These are phyloP conservation scores for Inonotus hispidus DNA, from an alignment of 1,284 basidiomycete species.

Conservation along the genomic window DNA sequence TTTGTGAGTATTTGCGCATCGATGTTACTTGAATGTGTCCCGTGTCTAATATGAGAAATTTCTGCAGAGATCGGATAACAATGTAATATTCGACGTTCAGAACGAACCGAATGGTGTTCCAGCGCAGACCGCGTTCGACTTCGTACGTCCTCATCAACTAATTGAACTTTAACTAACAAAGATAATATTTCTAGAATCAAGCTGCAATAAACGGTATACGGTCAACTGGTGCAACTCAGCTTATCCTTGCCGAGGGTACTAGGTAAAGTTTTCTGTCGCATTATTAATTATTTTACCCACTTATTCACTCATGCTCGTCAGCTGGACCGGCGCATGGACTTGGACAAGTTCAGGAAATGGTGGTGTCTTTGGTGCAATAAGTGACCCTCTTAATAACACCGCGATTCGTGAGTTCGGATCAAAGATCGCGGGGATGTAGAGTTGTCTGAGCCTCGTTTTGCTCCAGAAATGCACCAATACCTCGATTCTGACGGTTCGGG, in stretches of 20 bases:
- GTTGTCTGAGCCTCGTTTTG: constrained; percentile 4
- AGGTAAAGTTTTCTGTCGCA: constrained; percentile 3
- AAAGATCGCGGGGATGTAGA: constrained; percentile 1
- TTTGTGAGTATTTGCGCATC: constrained; percentile 32
- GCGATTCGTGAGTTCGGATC: constrained; percentile 41
- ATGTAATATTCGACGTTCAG: constrained; percentile 58
- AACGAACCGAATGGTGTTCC: constrained; percentile 57
- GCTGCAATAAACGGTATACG: constrained; percentile 59
- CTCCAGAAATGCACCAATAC: constrained; percentile 62
- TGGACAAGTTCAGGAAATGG: constrained; percentile 55
- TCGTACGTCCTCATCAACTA: constrained; percentile 30
- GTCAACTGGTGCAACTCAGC: constrained; percentile 53
- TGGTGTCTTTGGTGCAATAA: constrained; percentile 44
- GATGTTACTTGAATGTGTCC: neutral
- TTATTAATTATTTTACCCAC: neutral
- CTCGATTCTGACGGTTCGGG: constrained; percentile 62
- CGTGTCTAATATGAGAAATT: neutral
- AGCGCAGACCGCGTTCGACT: constrained; percentile 39
- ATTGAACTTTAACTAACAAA: neutral
- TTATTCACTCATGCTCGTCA: neutral
- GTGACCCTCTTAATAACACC: constrained; percentile 56
- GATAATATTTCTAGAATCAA: constrained; percentile 38
- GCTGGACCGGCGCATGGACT: constrained; percentile 33
- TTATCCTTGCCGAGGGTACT: constrained; percentile 39
- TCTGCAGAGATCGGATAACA: constrained; percentile 41